Conservation (phyloP, 2,329 filamentous ascomycete genomes). For the Alternaria rosae region DNA sequence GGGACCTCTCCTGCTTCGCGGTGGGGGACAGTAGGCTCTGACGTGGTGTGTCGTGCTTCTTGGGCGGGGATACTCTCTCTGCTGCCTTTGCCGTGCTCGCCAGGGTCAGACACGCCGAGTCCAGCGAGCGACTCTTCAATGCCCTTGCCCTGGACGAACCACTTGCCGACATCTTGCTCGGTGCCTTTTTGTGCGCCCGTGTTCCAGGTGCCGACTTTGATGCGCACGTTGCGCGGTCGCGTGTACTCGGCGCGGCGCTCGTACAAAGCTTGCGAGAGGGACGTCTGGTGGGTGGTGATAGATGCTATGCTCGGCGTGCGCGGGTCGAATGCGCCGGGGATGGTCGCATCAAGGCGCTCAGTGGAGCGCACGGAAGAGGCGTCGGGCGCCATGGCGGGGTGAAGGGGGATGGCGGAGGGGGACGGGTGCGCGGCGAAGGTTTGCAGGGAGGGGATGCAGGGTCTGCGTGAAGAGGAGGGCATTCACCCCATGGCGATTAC, state of each 20-base stretch:
- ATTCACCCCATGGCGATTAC: slow-evolving; percentile 15
- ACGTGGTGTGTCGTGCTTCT: slow-evolving; percentile 55
- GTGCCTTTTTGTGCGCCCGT: slow-evolving; percentile 84
- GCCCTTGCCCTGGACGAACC: slow-evolving; percentile 84
- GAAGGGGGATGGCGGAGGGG: slow-evolving; percentile 2
- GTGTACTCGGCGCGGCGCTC: slow-evolving; percentile 82
- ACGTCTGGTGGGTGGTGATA: slow-evolving; percentile 53
- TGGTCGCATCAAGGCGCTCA: slow-evolving; percentile 52
- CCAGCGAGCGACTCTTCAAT: slow-evolving; percentile 69
- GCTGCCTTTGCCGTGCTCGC: slow-evolving; percentile 43
- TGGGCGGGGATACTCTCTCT: slow-evolving; percentile 57
- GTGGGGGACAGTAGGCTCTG: slow-evolving; percentile 54
- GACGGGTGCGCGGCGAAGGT: neutral
- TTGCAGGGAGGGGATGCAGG: neutral
- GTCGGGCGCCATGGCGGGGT: slow-evolving; percentile 39
- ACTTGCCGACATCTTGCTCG: slow-evolving; percentile 84
- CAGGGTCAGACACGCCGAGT: slow-evolving; percentile 47
- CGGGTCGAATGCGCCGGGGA: slow-evolving; percentile 58
- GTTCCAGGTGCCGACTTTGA: slow-evolving; percentile 97
- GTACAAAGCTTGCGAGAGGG: slow-evolving; percentile 67
- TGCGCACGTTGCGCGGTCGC: slow-evolving; percentile 73
- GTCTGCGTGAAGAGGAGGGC: neutral
- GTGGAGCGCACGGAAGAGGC: slow-evolving; percentile 34
- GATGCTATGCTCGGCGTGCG: slow-evolving; percentile 30
- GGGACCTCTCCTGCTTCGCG: slow-evolving; percentile 58